phyloP scores from a whole-genome alignment of 2,329 filamentous ascomycete species.

The Botryosphaeria dothidea region DNA sequence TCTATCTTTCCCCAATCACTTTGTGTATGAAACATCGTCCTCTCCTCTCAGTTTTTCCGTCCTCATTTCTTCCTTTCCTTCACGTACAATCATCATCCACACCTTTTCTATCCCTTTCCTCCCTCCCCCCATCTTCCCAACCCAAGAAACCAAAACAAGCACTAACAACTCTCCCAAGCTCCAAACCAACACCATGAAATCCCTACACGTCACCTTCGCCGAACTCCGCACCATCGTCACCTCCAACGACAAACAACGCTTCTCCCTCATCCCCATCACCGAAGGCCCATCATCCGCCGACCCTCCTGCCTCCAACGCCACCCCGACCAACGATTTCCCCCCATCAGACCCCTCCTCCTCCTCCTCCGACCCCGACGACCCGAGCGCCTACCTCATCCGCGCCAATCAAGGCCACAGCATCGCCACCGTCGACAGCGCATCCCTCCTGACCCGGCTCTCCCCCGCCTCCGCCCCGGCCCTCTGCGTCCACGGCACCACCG shows the following conservation, averaged over 20 bases:
- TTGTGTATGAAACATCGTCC: no score
- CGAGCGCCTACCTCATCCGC: conserved; percentile 79
- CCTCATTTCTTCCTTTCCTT: no score
- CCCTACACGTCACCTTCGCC: conserved; percentile 70
- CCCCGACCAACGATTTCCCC: neutral
- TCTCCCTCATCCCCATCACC: conserved; percentile 66
- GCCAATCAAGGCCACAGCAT: conserved; percentile 95
- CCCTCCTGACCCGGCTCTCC: conserved; percentile 69
- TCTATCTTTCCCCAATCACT: no score
- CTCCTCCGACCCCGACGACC: conserved; percentile 42
- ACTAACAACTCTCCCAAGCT: no score
- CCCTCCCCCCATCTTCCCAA: neutral
- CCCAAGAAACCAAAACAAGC: no score
- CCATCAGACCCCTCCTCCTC: neutral
- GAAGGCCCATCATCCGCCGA: conserved; percentile 23
- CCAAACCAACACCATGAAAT: conserved; percentile 61
- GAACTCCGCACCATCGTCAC: conserved; percentile 72
- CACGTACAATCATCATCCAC: no score
- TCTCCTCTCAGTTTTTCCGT: no score
- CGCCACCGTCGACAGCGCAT: conserved; percentile 64
- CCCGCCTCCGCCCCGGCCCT: conserved; percentile 63
- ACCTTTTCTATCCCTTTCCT: neutral
- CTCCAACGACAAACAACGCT: conserved; percentile 87
- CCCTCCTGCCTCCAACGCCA: conserved; percentile 7
- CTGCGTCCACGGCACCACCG: conserved; percentile 88